Conservation (phyloP, 192 early-diverging fungal genomes). For the Coemansia sp. region DNA sequence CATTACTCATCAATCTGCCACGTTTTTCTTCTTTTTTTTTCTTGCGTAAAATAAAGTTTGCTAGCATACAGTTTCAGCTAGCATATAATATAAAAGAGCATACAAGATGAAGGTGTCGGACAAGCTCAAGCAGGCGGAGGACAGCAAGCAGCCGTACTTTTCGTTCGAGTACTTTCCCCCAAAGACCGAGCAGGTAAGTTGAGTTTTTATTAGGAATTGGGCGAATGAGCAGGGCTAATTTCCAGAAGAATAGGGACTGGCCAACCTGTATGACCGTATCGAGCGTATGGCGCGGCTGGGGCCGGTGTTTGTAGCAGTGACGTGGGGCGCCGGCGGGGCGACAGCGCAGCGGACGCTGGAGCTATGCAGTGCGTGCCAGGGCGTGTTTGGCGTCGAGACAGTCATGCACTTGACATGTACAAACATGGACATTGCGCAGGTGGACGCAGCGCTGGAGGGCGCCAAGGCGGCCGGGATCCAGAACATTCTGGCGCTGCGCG, state of each 20-base stretch:
- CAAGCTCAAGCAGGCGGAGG: conserved; percentile 62
- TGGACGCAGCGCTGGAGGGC: conserved; percentile 78
- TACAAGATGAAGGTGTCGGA: conserved; percentile 66
- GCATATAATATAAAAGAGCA: not conserved
- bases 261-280: conserved; percentile 93
- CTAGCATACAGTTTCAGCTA: not conserved
- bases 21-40: conserved; percentile 7
- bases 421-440: conserved; percentile 88
- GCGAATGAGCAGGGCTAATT: not conserved
- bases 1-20: not conserved
- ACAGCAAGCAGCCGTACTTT: conserved; percentile 59
- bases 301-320: conserved; percentile 95
- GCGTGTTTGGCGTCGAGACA: conserved; percentile 87
- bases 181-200: conserved; percentile 79
- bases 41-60: too few relatives aligned
- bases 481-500: conserved; percentile 94
- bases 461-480: conserved; percentile 86
- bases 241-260: conserved; percentile 64
- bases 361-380: conserved; percentile 81
- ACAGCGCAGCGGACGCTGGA: conserved; percentile 88
- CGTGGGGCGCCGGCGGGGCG: conserved; percentile 95
- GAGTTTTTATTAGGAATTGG: not conserved
- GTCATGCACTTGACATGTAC: conserved; percentile 98
- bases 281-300: conserved; percentile 88
- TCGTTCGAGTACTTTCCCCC: conserved; percentile 99